Evolutionary conservation across 495 filamentous ascomycete species (phyloP).

Genomic region (Aspergillus funiculosus): DNA sequence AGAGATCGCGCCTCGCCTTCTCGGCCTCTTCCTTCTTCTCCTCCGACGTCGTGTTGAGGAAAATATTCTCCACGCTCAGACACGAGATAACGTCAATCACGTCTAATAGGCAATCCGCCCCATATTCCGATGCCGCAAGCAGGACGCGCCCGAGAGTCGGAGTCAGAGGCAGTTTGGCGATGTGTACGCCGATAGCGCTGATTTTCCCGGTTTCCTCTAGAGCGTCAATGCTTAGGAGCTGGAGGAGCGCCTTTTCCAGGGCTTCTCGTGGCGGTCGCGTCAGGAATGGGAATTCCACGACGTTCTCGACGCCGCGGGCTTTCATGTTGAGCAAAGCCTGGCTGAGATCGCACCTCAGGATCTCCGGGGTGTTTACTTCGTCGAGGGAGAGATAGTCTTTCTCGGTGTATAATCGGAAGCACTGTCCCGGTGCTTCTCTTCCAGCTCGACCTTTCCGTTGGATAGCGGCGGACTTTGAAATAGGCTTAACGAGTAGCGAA

Average conservation of each 20-base stretch:
- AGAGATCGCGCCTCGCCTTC: conserved; percentile 63
- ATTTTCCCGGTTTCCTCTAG: conserved; percentile 67
- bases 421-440: conserved; percentile 84
- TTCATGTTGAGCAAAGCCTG: conserved; percentile 91
- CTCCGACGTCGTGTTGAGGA: conserved; percentile 72
- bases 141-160: conserved; percentile 77
- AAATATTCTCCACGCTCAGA: conserved; percentile 84
- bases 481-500: conserved; percentile 82
- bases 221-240: conserved; percentile 72
- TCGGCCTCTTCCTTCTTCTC: conserved; percentile 76
- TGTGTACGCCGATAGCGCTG: conserved; percentile 64
- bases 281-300: conserved; percentile 79
- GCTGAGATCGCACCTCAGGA: conserved; percentile 80
- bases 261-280: conserved; percentile 71
- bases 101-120: conserved; percentile 67
- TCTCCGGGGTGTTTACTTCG: conserved; percentile 78
- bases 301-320: conserved; percentile 77
- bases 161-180: conserved; percentile 77
- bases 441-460: conserved; percentile 91
- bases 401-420: conserved; percentile 85
- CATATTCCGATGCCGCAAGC: conserved; percentile 67
- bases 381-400: conserved; percentile 63
- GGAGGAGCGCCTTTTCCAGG: conserved; percentile 75
- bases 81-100: conserved; percentile 88
- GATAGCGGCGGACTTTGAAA: conserved; percentile 89